A percentile compares a stretch with the other conserved stretches of the same genome.
phyloP scores from a whole-genome alignment of 2,329 filamentous ascomycete genomes.

The Hypoxylon rubiginosum region DNA sequence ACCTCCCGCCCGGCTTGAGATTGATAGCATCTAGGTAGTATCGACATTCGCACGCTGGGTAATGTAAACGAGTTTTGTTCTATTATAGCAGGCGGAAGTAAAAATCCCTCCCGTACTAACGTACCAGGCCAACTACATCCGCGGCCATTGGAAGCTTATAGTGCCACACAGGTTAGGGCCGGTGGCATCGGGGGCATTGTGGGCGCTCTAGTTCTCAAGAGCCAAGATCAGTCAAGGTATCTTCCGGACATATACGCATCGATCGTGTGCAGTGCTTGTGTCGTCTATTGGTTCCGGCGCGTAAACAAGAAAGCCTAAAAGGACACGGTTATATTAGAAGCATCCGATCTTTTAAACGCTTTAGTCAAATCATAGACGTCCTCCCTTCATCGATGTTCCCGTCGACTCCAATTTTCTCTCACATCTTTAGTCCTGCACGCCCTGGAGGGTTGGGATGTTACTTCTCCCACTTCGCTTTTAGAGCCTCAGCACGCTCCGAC shows the following conservation, averaged over 20 bases:
- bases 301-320: background rate
- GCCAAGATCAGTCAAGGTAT: constrained; percentile 5
- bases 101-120: background rate
- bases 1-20: too few relatives aligned
- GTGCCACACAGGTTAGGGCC: background rate
- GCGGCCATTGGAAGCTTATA: background rate
- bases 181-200: background rate
- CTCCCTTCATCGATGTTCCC: too few relatives aligned
- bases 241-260: constrained; percentile 7
- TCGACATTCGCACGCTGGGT: too few relatives aligned
- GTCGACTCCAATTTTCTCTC: too few relatives aligned
- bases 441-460: too few relatives aligned
- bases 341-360: too few relatives aligned
- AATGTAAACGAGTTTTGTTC: too few relatives aligned
- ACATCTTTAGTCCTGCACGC: too few relatives aligned
- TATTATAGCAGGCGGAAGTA: too few relatives aligned
- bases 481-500: constrained; percentile 22
- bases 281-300: constrained; percentile 2
- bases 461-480: constrained; percentile 37
- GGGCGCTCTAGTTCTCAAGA: background rate
- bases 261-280: background rate
- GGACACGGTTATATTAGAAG: background rate
- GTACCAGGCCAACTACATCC: background rate
- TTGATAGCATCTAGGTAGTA: too few relatives aligned
- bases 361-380: too few relatives aligned